A percentile compares a stretch with the other conserved stretches of the same genome.
These are phyloP conservation scores for Metarhizium guizhouense DNA, from an alignment of 2,329 filamentous ascomycete species.

Conservation along the genomic window DNA sequence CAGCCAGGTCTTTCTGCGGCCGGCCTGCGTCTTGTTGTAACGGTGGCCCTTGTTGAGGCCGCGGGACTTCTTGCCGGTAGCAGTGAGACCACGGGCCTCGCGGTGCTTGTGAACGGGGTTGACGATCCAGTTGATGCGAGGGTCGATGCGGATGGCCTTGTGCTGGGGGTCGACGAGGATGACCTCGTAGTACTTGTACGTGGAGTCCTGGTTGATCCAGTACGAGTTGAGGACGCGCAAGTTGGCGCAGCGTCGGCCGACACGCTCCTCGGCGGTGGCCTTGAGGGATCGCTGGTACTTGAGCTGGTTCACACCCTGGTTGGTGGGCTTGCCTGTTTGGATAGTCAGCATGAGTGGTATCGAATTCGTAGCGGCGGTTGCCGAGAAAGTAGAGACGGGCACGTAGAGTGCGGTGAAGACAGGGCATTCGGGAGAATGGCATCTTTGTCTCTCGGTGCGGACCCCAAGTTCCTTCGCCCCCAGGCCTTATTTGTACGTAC, in stretches of 20 bases:
- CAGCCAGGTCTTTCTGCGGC: conserved; percentile 99
- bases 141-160: conserved; percentile 98
- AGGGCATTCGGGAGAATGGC: too few relatives aligned
- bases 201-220: conserved; percentile 99
- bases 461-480: background rate
- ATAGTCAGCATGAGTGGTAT: background rate
- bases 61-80: conserved; percentile 98
- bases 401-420: too few relatives aligned
- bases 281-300: conserved; percentile 99
- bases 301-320: conserved; percentile 99
- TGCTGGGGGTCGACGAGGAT: conserved; percentile 99
- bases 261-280: conserved; percentile 98
- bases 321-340: conserved; percentile 91
- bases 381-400: too few relatives aligned
- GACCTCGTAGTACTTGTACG: conserved; percentile 99
- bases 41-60: conserved; percentile 98
- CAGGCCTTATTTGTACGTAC: conserved; percentile 42
- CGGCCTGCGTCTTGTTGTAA: conserved; percentile 97
- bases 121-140: conserved; percentile 99
- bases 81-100: conserved; percentile 92
- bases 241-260: conserved; percentile 98
- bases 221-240: conserved; percentile 99
- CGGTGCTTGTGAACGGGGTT: conserved; percentile 99
- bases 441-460: too few relatives aligned
- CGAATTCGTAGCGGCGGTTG: too few relatives aligned